Evolutionary conservation across 2,329 filamentous ascomycete genomes (phyloP), one percentile per base, ranked within the genome.

Genomic region (Cladophialophora immunda): DNA sequence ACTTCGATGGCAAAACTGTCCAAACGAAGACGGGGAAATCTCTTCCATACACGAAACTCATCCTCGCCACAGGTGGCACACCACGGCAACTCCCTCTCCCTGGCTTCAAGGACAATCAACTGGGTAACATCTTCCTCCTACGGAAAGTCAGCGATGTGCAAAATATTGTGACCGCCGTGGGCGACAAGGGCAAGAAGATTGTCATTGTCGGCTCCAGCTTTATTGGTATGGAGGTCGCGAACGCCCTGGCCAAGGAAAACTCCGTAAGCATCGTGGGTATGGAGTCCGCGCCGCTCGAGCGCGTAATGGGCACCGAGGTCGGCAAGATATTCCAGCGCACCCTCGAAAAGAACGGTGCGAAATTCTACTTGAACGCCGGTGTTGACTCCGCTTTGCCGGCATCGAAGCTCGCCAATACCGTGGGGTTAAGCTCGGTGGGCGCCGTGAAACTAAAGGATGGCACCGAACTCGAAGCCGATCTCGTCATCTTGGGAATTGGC

Each of bases 161-260:
- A 77, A 85, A 84, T 66, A 97, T 99, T 71, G 84, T 93, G 29
- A 85, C 83, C 1, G 92, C 93, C 6, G 91, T 97, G 55, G 93
- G 93, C 6, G 82, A 86, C 32, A 87, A 92, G 52, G 89, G 88
- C 66, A 97, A 97, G 85, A 97, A 97, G 79, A 89, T 99, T 71
- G 93, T 97, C 55, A 85, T 99, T 15, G 85, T 99, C 62, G 95
- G 95, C 47, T 94, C 91, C 66, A 97, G 93, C 0, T 99, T 99
- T 79, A 99, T 99, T 75, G 95, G 95, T 47, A 96, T 99, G 92
- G 95, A 99, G 79, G 87, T 96, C n/a, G 94, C 92, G 68, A 95
- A 94, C 70, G 90, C 83, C 61, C 81, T 96, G 0, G 89, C 91
- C 53, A 91, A 90, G 73, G 90, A 91, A 74, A 97, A 99, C 77